These are phyloP conservation scores for Trichoderma sp. DNA, from an alignment of 2,329 filamentous ascomycete genomes.

Conservation along the genomic window DNA sequence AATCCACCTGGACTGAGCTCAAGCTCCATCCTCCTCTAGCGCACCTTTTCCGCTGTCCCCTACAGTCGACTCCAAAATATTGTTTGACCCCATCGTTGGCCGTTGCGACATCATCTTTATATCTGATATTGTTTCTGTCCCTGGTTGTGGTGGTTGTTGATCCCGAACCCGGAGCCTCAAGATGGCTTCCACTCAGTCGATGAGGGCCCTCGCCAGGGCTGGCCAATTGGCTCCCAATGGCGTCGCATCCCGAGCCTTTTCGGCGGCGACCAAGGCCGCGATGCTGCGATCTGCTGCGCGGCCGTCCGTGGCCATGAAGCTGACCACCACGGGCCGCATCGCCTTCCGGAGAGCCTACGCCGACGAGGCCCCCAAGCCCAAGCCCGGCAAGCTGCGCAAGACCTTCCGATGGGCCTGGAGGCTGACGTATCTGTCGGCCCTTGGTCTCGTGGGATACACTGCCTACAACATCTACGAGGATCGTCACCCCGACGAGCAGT, in stretches of 20 bases:
- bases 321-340: constrained; percentile 43
- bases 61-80: constrained; percentile 12
- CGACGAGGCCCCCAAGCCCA: constrained; percentile 54
- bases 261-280: constrained; percentile 37
- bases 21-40: constrained; percentile 18
- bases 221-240: constrained; percentile 37
- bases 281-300: constrained; percentile 33
- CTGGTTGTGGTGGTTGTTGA: constrained; percentile 12
- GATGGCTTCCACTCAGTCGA: constrained; percentile 53
- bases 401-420: constrained; percentile 82
- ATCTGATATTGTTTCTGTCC: not conserved
- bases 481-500: constrained; percentile 79
- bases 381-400: constrained; percentile 63
- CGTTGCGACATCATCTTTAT: not conserved
- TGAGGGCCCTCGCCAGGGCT: constrained; percentile 43
- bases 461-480: constrained; percentile 81
- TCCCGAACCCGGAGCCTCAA: constrained; percentile 22
- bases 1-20: constrained; percentile 16
- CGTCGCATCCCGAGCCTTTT: constrained; percentile 41
- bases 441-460: constrained; percentile 71
- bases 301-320: constrained; percentile 42
- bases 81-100: not conserved
- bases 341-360: constrained; percentile 53
- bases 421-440: constrained; percentile 72
- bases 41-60: constrained; percentile 9